These are phyloP conservation scores for Populus euphratica DNA, from an alignment of 345 rosid genomes.

Conservation along the genomic window DNA sequence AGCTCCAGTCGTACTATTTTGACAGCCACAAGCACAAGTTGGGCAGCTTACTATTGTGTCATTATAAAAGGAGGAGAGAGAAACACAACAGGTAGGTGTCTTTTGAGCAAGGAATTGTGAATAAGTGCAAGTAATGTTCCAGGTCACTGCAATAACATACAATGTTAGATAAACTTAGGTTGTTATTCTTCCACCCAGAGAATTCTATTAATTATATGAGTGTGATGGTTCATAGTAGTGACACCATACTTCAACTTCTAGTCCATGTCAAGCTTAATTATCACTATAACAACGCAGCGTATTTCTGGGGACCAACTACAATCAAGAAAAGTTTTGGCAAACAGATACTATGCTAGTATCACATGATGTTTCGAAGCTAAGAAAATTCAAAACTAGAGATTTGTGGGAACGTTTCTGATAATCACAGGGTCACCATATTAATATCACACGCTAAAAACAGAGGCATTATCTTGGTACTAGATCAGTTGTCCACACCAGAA, in stretches of 20 bases:
- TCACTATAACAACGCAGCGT: not conserved
- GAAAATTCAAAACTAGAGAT: not conserved
- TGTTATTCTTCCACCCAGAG: not conserved
- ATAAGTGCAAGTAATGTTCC: slow-evolving; percentile 35
- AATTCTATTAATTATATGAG: not conserved
- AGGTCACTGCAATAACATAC: slow-evolving; percentile 27
- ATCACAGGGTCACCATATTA: not conserved
- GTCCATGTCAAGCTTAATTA: not conserved
- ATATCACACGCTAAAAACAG: not conserved
- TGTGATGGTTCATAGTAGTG: not conserved
- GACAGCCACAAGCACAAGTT: slow-evolving; percentile 34
- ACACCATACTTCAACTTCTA: not conserved
- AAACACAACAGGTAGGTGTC: slow-evolving; percentile 33
- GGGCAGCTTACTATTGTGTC: slow-evolving; percentile 27
- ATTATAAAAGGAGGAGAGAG: slow-evolving; percentile 32
- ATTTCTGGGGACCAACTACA: not conserved
- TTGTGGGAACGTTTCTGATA: not conserved
- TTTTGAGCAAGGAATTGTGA: slow-evolving; percentile 35
- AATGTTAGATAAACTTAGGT: not conserved
- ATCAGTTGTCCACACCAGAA: not conserved
- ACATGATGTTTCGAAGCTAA: no score
- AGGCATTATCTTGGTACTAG: not conserved
- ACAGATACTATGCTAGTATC: not conserved
- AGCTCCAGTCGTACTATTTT: slow-evolving; percentile 18
- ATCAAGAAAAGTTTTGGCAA: not conserved